Conservation (phyloP, 2,329 filamentous ascomycete species). For the Cryphonectria nitschkei region DNA sequence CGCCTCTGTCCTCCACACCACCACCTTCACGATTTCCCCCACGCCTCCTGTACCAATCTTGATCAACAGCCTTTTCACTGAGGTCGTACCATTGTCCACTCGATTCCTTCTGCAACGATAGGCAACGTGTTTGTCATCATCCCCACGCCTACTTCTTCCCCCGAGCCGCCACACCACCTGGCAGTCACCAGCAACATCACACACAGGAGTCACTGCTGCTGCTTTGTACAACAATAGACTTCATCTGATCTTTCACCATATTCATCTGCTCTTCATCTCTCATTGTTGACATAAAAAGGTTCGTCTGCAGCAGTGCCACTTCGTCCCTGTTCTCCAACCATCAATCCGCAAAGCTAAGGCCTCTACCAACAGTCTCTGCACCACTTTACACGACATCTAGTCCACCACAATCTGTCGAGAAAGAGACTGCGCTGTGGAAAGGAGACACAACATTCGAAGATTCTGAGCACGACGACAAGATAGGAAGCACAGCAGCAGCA, state of each 20-base stretch:
- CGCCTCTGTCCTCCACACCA: slow-evolving; percentile 2
- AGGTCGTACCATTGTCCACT: neutral
- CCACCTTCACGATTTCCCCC: neutral
- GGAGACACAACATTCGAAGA: neutral
- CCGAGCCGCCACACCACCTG: neutral
- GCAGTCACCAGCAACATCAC: neutral
- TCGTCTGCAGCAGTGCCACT: neutral
- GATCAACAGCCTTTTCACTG: neutral
- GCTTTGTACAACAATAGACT: neutral
- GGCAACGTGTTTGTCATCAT: slow-evolving; percentile 9
- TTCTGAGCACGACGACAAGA: neutral
- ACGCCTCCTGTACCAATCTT: neutral
- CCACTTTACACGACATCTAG: slow-evolving; percentile 2
- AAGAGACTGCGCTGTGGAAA: neutral
- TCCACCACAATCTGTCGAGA: neutral
- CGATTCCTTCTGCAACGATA: neutral
- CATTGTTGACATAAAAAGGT: neutral
- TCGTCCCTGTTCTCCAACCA: neutral
- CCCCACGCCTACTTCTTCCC: slow-evolving; percentile 2
- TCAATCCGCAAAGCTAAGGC: slow-evolving; percentile 5
- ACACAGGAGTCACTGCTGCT: neutral
- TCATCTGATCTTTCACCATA: neutral
- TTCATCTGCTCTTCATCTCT: neutral
- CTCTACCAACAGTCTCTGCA: neutral
- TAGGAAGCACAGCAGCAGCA: neutral